These are phyloP conservation scores for Fusarium caatingaense DNA, from an alignment of 2,329 filamentous ascomycete species.

Conservation along the genomic window DNA sequence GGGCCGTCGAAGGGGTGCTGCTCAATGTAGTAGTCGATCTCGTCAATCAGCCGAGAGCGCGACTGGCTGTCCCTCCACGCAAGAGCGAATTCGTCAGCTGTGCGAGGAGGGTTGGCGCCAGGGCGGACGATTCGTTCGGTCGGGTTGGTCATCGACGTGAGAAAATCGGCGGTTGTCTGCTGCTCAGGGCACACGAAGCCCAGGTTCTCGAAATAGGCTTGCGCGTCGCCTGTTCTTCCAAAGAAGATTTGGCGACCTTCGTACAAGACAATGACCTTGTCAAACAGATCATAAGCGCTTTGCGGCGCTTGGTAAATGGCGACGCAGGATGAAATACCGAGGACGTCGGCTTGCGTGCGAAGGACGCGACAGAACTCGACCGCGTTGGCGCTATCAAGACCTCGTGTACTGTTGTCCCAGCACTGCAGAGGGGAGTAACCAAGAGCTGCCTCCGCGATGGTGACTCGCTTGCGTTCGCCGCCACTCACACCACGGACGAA, in stretches of 20 bases:
- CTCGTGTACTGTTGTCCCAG: slow-evolving; percentile 76
- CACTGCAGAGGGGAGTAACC: slow-evolving; percentile 65
- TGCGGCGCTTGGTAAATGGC: slow-evolving; percentile 72
- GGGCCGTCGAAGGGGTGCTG: slow-evolving; percentile 41
- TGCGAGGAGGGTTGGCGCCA: slow-evolving; percentile 49
- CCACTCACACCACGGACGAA: slow-evolving; percentile 68
- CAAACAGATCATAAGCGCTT: slow-evolving; percentile 61
- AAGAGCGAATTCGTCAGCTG: slow-evolving; percentile 51
- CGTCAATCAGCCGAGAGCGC: slow-evolving; percentile 43
- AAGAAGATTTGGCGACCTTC: slow-evolving; percentile 72
- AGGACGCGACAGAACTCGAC: slow-evolving; percentile 73
- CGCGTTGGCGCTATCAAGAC: slow-evolving; percentile 73
- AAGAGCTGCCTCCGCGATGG: slow-evolving; percentile 49
- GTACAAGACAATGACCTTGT: slow-evolving; percentile 76
- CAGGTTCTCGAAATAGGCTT: slow-evolving; percentile 43
- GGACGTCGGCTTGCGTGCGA: slow-evolving; percentile 68
- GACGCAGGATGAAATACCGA: slow-evolving; percentile 67
- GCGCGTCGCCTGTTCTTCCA: slow-evolving; percentile 38
- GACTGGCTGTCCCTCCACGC: slow-evolving; percentile 47
- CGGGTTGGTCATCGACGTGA: slow-evolving; percentile 63
- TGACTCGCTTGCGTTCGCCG: slow-evolving; percentile 60
- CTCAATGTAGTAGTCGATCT: slow-evolving; percentile 47
- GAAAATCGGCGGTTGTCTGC: slow-evolving; percentile 77
- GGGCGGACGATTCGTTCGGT: slow-evolving; percentile 49
- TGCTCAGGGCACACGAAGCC: slow-evolving; percentile 67